phyloP scores from a whole-genome alignment of 108 stramenopile species.

The Conticribra weissflogii region DNA sequence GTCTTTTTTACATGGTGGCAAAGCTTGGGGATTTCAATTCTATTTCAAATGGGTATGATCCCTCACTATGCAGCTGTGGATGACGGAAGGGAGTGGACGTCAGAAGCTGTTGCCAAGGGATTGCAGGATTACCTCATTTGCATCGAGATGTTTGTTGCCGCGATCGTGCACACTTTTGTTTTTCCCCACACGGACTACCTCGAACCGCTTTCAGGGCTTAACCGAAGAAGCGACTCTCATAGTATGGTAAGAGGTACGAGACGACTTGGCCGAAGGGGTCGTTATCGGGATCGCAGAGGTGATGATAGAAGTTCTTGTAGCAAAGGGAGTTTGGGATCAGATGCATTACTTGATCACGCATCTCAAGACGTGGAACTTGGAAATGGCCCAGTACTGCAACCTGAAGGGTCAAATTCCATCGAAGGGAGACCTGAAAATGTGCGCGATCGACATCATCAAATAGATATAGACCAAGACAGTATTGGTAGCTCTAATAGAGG shows the following conservation, averaged over 20 bases:
- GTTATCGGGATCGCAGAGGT: constrained; percentile 31
- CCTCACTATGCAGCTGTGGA: constrained; percentile 61
- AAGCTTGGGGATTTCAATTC: constrained; percentile 77
- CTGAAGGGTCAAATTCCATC: constrained; percentile 11
- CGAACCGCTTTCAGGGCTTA: constrained; percentile 64
- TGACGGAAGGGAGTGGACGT: constrained; percentile 61
- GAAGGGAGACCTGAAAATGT: constrained; percentile 39
- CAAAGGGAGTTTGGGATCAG: constrained; percentile 46
- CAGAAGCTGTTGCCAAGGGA: constrained; percentile 94
- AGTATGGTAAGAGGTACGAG: constrained; percentile 20
- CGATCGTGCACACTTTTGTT: constrained; percentile 92
- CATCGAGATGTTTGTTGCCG: constrained; percentile 96
- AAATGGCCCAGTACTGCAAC: background rate
- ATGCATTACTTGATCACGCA: constrained; percentile 16
- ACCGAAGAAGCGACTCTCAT: constrained; percentile 31
- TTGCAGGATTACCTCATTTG: constrained; percentile 97
- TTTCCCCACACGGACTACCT: constrained; percentile 93
- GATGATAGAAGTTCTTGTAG: constrained; percentile 59
- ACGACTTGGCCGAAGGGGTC: constrained; percentile 48
- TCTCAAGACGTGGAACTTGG: constrained; percentile 39
- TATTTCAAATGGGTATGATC: constrained; percentile 86
- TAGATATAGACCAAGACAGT: constrained; percentile 28
- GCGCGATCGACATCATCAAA: constrained; percentile 38
- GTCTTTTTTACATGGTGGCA: constrained; percentile 99
- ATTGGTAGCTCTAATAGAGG: constrained; percentile 17